phyloP scores from a whole-genome alignment of 208 protist genomes.

The Trypanosoma theileri region DNA sequence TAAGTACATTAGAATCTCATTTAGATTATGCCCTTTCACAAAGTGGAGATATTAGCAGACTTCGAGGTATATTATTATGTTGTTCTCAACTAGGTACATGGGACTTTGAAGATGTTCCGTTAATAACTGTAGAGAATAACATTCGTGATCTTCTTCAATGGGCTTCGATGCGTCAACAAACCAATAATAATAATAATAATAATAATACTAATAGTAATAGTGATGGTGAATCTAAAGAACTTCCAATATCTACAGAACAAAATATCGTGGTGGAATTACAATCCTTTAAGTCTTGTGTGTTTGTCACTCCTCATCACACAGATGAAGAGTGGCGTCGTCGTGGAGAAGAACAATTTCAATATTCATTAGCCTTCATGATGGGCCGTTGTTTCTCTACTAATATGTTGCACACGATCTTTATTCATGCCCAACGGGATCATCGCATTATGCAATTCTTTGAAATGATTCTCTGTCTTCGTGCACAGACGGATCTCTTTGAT shows the following conservation, averaged over 20 bases:
- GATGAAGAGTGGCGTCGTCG: conserved; percentile 71
- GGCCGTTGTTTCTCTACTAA: conserved; percentile 85
- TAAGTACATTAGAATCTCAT: conserved; percentile 79
- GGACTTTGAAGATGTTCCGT: conserved; percentile 85
- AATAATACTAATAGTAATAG: no score
- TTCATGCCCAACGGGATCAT: conserved; percentile 77
- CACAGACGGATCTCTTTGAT: conserved; percentile 68
- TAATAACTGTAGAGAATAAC: conserved; percentile 84
- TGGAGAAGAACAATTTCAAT: conserved; percentile 81
- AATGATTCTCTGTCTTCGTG: conserved; percentile 68
- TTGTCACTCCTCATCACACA: conserved; percentile 76
- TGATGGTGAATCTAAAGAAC: neutral
- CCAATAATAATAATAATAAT: neutral
- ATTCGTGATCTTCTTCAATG: conserved; percentile 67
- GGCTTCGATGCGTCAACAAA: neutral
- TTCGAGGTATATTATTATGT: conserved; percentile 85
- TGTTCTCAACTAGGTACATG: conserved; percentile 85
- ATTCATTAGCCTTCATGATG: conserved; percentile 88
- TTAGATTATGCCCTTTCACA: conserved; percentile 74
- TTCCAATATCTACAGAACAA: conserved; percentile 55
- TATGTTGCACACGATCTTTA: conserved; percentile 81
- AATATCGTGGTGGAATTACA: conserved; percentile 85
- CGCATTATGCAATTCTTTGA: conserved; percentile 79
- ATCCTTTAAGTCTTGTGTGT: conserved; percentile 79
- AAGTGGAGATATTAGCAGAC: conserved; percentile 36